Evolutionary conservation across 192 early-diverging fungal species (phyloP), one percentile per base, ranked within the genome.

Genomic region (Glomus cerebriforme): DNA sequence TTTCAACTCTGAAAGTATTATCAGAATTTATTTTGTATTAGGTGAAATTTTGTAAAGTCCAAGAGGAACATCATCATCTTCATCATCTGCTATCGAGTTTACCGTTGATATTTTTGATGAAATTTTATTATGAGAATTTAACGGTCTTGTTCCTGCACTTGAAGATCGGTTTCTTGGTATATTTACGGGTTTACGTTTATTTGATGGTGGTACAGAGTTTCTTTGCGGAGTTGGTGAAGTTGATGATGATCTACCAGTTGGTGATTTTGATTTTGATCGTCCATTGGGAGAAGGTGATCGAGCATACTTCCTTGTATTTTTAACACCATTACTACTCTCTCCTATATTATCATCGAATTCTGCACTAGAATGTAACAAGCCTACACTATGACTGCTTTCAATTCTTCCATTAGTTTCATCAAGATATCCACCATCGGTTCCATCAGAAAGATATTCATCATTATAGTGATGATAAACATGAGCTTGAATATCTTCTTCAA

Each of bases 341-440:
- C 35, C 35, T 37, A 68, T 15, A 22, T 35, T 31, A 13, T 71
- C 27, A 8, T 71, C 69, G 8, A 47, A n/a, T 24, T 71, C 69
- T 27, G 37, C 35, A 49, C 39, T 13, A 43, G n/a, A 24, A 27
- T 71, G 8, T 22, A 47, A 24, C 10, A 26, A 24, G 2, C 12
- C 45, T 29, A n/a, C 39, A 26, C 35, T 22, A 45, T 71, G 37
- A 45, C 24, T 47, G 49, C 69, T 59, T 24, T 59, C 71, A 6
- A 59, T 27, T 7, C 54, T 31, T 24, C 12, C 19, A 34, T 19
- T 31, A 8, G 45, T 22, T 4, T 64, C 62, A 17, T 62, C 62
- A 39, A 77, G 75, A 47, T 65, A 77, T 37, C 63, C 75, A 65
- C 75, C 75, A 77, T 77, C 75, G 4, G 75, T 77, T 31, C 75